Base-by-base conservation (phyloP, 345 rosid species). In the Orychophragmus violaceus region DNA sequence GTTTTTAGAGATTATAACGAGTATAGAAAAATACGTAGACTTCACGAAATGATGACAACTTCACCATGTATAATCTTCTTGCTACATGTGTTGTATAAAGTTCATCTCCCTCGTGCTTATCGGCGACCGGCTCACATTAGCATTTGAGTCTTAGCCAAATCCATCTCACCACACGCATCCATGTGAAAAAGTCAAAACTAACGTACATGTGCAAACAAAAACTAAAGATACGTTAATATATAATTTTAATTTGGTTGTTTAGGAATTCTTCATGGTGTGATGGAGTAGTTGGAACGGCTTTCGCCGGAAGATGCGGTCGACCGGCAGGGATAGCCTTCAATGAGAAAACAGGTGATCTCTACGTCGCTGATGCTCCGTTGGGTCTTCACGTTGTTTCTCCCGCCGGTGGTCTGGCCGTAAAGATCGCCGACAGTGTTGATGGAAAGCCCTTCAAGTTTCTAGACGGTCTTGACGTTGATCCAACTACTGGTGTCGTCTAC, bases 361-460 rank as follows among this genome's bases (percentile, higher is more conserved):
- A 72, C 64, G 66, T 79, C 5, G 78, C 81, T 5, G 85, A 83
- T 70, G 85, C 85, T 22, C 82, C 76, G 19, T 66, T 64, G 44
- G 84, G 84, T 13, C 68, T 83, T 2, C 72, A 72, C 6, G 53
- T 30, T 16, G 55, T 83, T 32, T 78, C 83, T 2, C 70, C 77
- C 11, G 30, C 39, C 1, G 87, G 87, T 3, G 87, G 82, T 2
- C 21, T 70, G 32, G 80, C 87, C 39, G 71, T 68, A 3, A 46
- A 41, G 42, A 44, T 83, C 21, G 68, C 68, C n/a, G 80, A 76
- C 28, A 50, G 64, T 44, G 79, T 57, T 0, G 64, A 81, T 25
- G 76, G 77, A 3, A 32, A 22, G 8, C 77, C 77, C 5, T 64
- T 81, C 16, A 55, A 21, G 16, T 81, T 77, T 70, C 73, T 77